phyloP scores from a whole-genome alignment of 2,329 filamentous ascomycete species.

The Stagonosporopsis rhizophila region DNA sequence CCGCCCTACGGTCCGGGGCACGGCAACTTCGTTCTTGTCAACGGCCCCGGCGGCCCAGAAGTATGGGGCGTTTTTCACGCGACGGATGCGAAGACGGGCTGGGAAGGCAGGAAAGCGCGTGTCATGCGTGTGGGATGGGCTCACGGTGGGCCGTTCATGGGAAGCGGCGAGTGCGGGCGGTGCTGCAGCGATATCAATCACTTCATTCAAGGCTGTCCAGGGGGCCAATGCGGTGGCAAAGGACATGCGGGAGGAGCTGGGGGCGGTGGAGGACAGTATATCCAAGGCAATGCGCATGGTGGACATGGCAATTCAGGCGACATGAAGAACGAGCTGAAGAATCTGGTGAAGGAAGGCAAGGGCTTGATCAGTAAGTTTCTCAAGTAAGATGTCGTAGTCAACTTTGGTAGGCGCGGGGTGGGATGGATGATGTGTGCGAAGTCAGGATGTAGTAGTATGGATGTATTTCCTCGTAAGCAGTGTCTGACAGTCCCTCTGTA shows the following conservation, averaged over 20 bases:
- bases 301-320: conserved; percentile 22
- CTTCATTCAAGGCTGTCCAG: conserved; percentile 41
- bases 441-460: background rate
- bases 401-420: no score
- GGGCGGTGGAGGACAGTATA: conserved; percentile 21
- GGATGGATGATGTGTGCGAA: background rate
- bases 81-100: conserved; percentile 55
- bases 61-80: conserved; percentile 56
- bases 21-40: conserved; percentile 53
- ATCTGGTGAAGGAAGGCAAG: conserved; percentile 32
- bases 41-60: conserved; percentile 45
- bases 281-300: conserved; percentile 21
- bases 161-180: conserved; percentile 47
- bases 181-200: conserved; percentile 43
- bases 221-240: conserved; percentile 34
- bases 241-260: conserved; percentile 32
- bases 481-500: background rate
- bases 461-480: background rate
- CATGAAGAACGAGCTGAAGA: conserved; percentile 33
- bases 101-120: conserved; percentile 54
- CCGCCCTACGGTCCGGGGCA: conserved; percentile 57
- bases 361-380: conserved; percentile 37
- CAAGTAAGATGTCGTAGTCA: conserved; percentile 21
- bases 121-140: conserved; percentile 53
- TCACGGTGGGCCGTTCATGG: conserved; percentile 52